phyloP scores from a whole-genome alignment of 2,329 filamentous ascomycete species.

The Aspergillus oerlinghausenensis region DNA sequence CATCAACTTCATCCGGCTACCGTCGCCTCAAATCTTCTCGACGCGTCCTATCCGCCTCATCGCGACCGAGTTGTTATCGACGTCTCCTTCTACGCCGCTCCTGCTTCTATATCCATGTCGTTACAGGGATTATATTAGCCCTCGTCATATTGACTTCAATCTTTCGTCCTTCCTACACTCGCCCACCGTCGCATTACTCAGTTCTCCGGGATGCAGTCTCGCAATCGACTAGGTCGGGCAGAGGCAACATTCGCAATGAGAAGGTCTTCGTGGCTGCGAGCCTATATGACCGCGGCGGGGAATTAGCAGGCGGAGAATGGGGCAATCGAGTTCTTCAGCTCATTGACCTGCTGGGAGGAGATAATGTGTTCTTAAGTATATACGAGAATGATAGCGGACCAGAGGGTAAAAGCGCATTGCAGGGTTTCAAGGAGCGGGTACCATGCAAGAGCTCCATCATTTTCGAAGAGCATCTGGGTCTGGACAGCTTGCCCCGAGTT shows the following conservation, averaged over 20 bases:
- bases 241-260: slow-evolving; percentile 54
- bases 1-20: slow-evolving; percentile 26
- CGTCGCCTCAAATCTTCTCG: slow-evolving; percentile 25
- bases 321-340: slow-evolving; percentile 57
- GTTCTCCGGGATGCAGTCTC: slow-evolving; percentile 29
- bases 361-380: slow-evolving; percentile 67
- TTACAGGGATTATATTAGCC: slow-evolving; percentile 25
- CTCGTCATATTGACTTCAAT: slow-evolving; percentile 41
- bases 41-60: slow-evolving; percentile 19
- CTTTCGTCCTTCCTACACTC: slow-evolving; percentile 55
- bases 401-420: slow-evolving; percentile 52
- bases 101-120: slow-evolving; percentile 26
- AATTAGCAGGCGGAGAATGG: slow-evolving; percentile 61
- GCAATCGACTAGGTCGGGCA: slow-evolving; percentile 31
- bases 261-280: slow-evolving; percentile 70
- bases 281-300: slow-evolving; percentile 60
- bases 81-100: slow-evolving; percentile 28
- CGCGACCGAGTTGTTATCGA: slow-evolving; percentile 22
- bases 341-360: slow-evolving; percentile 60
- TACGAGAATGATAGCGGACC: slow-evolving; percentile 67
- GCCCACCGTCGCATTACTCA: slow-evolving; percentile 50
- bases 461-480: slow-evolving; percentile 56
- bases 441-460: slow-evolving; percentile 52
- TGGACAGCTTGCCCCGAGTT: slow-evolving; percentile 55
- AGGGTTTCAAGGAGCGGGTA: slow-evolving; percentile 47